Evolutionary conservation across 495 filamentous ascomycete genomes (phyloP).

Genomic region (Trichoderma gamsii): DNA sequence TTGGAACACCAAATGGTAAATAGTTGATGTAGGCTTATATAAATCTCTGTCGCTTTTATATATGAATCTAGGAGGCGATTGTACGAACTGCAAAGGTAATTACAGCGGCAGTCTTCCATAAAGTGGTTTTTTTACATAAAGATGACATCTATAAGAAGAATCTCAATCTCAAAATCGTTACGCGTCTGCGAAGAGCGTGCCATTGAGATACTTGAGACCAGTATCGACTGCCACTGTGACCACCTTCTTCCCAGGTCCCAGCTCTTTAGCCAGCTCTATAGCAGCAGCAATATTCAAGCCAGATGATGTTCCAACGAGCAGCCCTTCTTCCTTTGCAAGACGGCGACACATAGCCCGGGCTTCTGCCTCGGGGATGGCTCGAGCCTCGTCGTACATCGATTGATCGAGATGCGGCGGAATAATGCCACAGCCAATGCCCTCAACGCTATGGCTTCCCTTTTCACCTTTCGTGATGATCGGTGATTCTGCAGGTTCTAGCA

Average conservation of each 20-base stretch:
- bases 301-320: conserved; percentile 17
- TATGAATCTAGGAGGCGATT: too few species aligned
- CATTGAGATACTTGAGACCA: conserved; percentile 12
- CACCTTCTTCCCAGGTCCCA: conserved; percentile 16
- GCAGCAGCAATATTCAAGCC: conserved; percentile 17
- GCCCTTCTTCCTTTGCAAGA: conserved; percentile 13
- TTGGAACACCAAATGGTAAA: too few species aligned
- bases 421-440: conserved; percentile 10
- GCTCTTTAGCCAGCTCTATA: conserved; percentile 17
- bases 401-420: conserved; percentile 8
- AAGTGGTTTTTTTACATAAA: too few species aligned
- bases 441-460: conserved; percentile 12
- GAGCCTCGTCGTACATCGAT: conserved; percentile 10
- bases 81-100: too few species aligned
- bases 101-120: too few species aligned
- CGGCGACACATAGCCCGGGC: conserved; percentile 10
- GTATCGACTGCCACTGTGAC: conserved; percentile 8
- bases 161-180: not conserved
- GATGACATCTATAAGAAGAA: too few species aligned
- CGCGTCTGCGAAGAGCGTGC: not conserved
- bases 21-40: too few species aligned
- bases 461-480: not conserved
- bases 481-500: conserved; percentile 6
- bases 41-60: too few species aligned
- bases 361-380: conserved; percentile 7